phyloP scores from a whole-genome alignment of 257 asterid species.

The Ehretia macrophylla region DNA sequence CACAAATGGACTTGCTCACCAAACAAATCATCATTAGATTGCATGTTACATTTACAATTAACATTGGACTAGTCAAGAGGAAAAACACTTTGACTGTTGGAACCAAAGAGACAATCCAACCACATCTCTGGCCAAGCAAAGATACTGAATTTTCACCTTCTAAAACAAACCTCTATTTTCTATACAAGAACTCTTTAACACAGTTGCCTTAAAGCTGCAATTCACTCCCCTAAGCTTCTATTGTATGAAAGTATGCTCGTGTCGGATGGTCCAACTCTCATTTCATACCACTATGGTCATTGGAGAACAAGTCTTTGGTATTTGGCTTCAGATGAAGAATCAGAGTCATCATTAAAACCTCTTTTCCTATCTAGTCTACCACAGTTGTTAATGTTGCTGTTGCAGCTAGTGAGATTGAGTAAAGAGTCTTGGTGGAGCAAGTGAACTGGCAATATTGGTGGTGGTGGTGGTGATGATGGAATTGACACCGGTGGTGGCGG shows the following conservation, averaged over 20 bases:
- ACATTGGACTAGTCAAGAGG: too few relatives aligned
- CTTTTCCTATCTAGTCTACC: constrained; percentile 54
- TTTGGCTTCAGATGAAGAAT: constrained; percentile 42
- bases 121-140: neutral
- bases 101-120: neutral
- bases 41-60: too few relatives aligned
- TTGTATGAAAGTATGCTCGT: too few relatives aligned
- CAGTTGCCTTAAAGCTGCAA: neutral
- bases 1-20: too few relatives aligned
- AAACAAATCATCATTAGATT: too few relatives aligned
- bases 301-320: constrained; percentile 53
- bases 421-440: constrained; percentile 18
- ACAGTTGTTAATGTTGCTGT: constrained; percentile 26
- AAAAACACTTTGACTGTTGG: too few relatives aligned
- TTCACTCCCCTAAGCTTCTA: neutral
- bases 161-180: constrained; percentile 14
- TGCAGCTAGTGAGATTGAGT: constrained; percentile 9
- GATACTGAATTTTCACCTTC: constrained; percentile 11
- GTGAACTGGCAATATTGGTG: constrained; percentile 2
- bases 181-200: constrained; percentile 30
- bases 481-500: constrained; percentile 69
- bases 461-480: constrained; percentile 23
- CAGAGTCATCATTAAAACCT: constrained; percentile 35
- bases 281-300: constrained; percentile 20
- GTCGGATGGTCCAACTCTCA: too few relatives aligned